Conservation (phyloP, 106 monocot genomes). For the Agapanthus africanus region DNA sequence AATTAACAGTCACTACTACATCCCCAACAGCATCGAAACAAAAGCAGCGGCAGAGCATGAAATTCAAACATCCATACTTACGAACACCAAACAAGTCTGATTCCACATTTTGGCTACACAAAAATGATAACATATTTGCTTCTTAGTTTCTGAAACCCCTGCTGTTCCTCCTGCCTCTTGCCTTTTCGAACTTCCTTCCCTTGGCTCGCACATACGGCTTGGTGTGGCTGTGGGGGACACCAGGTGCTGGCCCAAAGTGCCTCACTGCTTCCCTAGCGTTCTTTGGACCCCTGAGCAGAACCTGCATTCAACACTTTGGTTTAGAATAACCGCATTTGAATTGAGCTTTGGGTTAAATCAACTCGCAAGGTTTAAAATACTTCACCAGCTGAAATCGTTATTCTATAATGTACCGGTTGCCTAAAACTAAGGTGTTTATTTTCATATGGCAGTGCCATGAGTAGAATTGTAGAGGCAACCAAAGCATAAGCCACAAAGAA, state of each 20-base stretch:
- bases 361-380: neutral
- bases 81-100: no score
- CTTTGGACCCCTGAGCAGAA: conserved; percentile 50
- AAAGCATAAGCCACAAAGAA: no score
- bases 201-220: conserved; percentile 61
- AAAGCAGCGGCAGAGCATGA: no score
- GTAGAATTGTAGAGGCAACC: no score
- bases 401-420: neutral
- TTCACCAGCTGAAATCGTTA: neutral
- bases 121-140: no score
- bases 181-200: conserved; percentile 60
- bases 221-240: conserved; percentile 59
- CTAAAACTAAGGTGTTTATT: neutral
- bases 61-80: no score
- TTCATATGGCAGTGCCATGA: no score
- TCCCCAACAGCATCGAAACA: no score
- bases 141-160: conserved; percentile 44
- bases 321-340: neutral
- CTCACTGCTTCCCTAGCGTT: conserved; percentile 51
- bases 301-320: conserved; percentile 8
- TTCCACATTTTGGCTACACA: no score
- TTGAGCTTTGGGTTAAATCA: neutral
- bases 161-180: conserved; percentile 57
- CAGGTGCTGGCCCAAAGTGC: conserved; percentile 56
- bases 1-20: no score